Conservation (phyloP, 208 protist genomes). For the Lotmaria passim region DNA sequence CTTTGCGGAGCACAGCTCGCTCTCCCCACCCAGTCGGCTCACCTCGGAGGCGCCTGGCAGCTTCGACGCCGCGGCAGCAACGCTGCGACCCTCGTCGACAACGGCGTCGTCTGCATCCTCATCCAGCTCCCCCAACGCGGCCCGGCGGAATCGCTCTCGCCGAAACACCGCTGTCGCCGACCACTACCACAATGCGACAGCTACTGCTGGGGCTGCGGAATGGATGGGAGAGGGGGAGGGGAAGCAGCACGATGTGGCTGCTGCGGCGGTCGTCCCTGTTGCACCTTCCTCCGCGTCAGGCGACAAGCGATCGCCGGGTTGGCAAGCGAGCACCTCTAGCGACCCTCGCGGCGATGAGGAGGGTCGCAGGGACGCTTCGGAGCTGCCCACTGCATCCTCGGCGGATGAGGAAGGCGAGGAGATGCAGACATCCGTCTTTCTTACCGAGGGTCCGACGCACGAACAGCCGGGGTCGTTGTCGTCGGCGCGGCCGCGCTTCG, state of each 20-base stretch:
- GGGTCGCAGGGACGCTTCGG: neutral
- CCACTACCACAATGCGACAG: neutral
- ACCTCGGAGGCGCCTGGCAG: neutral
- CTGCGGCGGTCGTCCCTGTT: neutral
- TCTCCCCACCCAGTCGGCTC: neutral
- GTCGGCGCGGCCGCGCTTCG: neutral
- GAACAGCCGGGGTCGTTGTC: neutral
- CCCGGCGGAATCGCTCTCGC: neutral
- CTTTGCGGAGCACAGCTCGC: neutral
- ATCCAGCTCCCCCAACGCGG: neutral
- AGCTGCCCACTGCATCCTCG: neutral
- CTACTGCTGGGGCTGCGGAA: neutral
- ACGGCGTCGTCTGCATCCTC: neutral
- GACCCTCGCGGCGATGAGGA: neutral
- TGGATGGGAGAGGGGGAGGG: too few relatives aligned
- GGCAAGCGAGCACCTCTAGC: too few relatives aligned
- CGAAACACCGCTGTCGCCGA: neutral
- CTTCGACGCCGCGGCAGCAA: neutral
- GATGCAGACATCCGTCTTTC: slow-evolving; percentile 11
- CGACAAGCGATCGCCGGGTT: too few relatives aligned
- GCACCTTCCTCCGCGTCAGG: too few relatives aligned
- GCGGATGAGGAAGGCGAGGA: neutral
- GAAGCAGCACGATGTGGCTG: neutral
- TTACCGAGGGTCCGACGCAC: slow-evolving; percentile 21
- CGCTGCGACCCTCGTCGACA: neutral